These are phyloP conservation scores for Pseudogymnoascus sp. DNA, from an alignment of 2,329 filamentous ascomycete genomes.

Conservation along the genomic window DNA sequence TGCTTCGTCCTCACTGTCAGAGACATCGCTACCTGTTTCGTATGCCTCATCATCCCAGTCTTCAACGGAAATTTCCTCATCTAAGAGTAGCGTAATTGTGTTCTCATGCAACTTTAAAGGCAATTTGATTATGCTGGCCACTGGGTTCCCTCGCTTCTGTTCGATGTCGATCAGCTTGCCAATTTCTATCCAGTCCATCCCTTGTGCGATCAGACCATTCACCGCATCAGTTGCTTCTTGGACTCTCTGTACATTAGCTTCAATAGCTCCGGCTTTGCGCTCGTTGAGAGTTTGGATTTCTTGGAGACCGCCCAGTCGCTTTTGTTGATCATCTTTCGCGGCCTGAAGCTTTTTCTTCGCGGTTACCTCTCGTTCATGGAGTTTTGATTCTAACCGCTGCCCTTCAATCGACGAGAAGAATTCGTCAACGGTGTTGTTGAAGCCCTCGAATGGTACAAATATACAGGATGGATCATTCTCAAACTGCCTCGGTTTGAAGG, in stretches of 20 bases:
- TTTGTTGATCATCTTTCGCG: conserved; percentile 75
- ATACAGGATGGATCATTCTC: conserved; percentile 54
- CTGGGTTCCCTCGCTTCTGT: conserved; percentile 69
- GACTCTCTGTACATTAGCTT: conserved; percentile 83
- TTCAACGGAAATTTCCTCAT: conserved; percentile 51
- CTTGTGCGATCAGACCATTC: conserved; percentile 81
- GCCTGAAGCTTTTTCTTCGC: conserved; percentile 79
- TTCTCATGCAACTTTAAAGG: conserved; percentile 89
- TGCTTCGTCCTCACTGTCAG: conserved; percentile 49
- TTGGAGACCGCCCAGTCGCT: conserved; percentile 75
- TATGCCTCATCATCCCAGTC: conserved; percentile 45
- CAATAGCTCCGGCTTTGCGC: conserved; percentile 80
- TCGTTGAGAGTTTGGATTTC: conserved; percentile 74
- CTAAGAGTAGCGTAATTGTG: conserved; percentile 69
- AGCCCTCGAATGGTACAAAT: conserved; percentile 70
- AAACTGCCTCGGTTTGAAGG: conserved; percentile 78
- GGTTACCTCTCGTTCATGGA: conserved; percentile 71
- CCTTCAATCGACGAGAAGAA: conserved; percentile 97
- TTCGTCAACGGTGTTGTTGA: conserved; percentile 89
- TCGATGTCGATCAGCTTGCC: conserved; percentile 81
- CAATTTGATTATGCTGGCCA: conserved; percentile 77
- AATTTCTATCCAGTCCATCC: conserved; percentile 97
- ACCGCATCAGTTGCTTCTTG: conserved; percentile 90
- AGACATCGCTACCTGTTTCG: conserved; percentile 57
- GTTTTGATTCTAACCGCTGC: conserved; percentile 75